Evolutionary conservation across 2,329 filamentous ascomycete species (phyloP).

Genomic region (Fusarium nygamai): DNA sequence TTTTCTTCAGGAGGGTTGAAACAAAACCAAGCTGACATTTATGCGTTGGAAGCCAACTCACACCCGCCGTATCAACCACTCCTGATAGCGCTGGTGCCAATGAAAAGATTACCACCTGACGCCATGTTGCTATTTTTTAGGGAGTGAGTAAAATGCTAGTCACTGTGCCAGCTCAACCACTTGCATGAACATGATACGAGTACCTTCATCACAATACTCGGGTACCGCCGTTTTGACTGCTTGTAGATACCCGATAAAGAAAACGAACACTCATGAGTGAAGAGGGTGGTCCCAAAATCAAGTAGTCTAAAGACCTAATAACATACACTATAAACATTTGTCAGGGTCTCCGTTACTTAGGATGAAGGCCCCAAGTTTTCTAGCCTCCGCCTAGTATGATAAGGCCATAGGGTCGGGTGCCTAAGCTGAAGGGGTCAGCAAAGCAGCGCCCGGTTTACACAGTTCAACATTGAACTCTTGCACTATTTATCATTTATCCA

Average conservation of each 20-base stretch:
- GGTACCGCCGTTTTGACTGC: not conserved
- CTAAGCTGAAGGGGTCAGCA: not conserved
- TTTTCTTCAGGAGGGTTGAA: conserved; percentile 20
- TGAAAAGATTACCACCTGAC: not conserved
- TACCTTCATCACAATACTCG: not conserved
- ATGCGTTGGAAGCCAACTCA: not conserved
- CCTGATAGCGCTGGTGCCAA: not conserved
- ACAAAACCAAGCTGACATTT: conserved; percentile 10
- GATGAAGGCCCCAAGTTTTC: not conserved
- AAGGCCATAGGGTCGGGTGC: not conserved
- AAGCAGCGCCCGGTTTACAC: not conserved
- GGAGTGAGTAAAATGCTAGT: not conserved
- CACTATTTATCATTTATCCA: not conserved
- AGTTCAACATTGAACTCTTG: not conserved
- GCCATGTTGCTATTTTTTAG: not conserved
- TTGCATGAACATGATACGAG: not conserved
- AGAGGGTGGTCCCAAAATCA: not conserved
- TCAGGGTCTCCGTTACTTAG: not conserved
- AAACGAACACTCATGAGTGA: not conserved
- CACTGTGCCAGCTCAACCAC: not conserved
- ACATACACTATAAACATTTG: not conserved
- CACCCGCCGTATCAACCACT: not conserved
- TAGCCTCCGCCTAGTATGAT: not conserved
- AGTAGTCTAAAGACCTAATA: not conserved
- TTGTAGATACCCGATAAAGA: not conserved